Base-by-base conservation (phyloP, 495 filamentous ascomycete genomes). In the Penicillium cinerascens region DNA sequence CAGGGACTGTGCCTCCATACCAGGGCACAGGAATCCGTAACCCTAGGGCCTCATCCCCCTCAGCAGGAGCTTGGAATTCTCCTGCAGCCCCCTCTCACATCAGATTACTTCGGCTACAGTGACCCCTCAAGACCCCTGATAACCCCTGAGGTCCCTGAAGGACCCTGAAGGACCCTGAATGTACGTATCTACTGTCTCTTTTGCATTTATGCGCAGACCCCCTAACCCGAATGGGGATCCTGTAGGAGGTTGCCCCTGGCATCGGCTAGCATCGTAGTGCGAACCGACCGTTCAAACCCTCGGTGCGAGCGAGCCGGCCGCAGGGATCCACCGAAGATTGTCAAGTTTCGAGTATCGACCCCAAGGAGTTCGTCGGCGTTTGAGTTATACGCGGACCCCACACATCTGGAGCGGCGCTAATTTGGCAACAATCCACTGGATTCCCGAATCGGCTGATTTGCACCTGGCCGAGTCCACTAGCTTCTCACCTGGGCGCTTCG, bases 301-400 rank as follows among this genome's bases (percentile, higher is more conserved):
- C 29, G 29, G 29, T 33, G 13, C 29, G 29, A 33, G 13, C 29
- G 29, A 33, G 13, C 29, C 29, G 29, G 11, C 11, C 29, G n/a
- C n/a, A n/a, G n/a, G n/a, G n/a, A n/a, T n/a, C n/a, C n/a, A 5
- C 26, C 29, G 2, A 11, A 13, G 29, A 33, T 33, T 10, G 10
- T 33, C 29, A 13, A 11, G 29, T 33, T 33, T 33, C 29, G 29
- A 33, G 10, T 33, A 13, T 33, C 29, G 29, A 33, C 39, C 27
- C 29, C 33, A 43, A 42, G 47, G 56, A 52, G 60, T 64, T 66
- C 58, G 61, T 58, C 27, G 42, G 63, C 59, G 63, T 66, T 66
- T 66, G 63, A 64, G 49, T 35, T 61, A 64, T 20, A 64, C 49
- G 38, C 35, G 33, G 5, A 42, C 49, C 52, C 60, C 60, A 58